Percentiles rank a stretch among this genome's conserved stretches.
These are phyloP conservation scores for Phlyctochytrium arcticum DNA, from an alignment of 192 early-diverging fungal genomes.

Conservation along the genomic window DNA sequence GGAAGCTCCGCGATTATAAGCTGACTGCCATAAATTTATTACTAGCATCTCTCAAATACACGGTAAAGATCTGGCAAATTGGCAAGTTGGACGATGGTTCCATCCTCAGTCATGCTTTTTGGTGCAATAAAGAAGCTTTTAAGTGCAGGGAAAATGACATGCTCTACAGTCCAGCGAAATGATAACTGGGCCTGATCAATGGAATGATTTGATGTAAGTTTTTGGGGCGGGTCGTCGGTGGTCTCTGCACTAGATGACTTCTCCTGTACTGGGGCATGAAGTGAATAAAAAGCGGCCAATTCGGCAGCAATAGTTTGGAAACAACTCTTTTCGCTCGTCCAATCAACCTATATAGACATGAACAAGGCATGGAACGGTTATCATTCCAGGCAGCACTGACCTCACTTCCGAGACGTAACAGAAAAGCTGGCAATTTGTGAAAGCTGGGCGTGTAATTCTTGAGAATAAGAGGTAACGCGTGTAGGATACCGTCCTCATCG, in stretches of 20 bases:
- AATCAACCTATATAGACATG: slow-evolving; percentile 66
- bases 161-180: slow-evolving; percentile 67
- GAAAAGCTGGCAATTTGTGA: slow-evolving; percentile 80
- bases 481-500: slow-evolving; percentile 56
- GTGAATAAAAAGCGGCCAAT: slow-evolving; percentile 60
- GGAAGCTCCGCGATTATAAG: no score
- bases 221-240: no score
- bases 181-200: slow-evolving; percentile 12
- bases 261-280: slow-evolving; percentile 26
- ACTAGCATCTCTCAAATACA: slow-evolving; percentile 92
- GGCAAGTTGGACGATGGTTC: slow-evolving; percentile 69
- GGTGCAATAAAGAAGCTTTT: slow-evolving; percentile 71
- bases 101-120: slow-evolving; percentile 50
- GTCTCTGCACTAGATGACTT: neutral
- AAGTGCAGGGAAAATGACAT: slow-evolving; percentile 78
- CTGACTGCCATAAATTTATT: no score
- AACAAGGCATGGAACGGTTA: neutral
- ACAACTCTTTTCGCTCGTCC: slow-evolving; percentile 80
- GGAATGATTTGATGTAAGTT: no score
- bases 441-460: slow-evolving; percentile 75
- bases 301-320: slow-evolving; percentile 70
- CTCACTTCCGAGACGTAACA: slow-evolving; percentile 71
- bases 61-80: slow-evolving; percentile 87
- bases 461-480: slow-evolving; percentile 76
- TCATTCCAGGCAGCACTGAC: neutral